Evolutionary conservation across 2,329 filamentous ascomycete species (phyloP).

Genomic region (Ustilaginoidea virens): DNA sequence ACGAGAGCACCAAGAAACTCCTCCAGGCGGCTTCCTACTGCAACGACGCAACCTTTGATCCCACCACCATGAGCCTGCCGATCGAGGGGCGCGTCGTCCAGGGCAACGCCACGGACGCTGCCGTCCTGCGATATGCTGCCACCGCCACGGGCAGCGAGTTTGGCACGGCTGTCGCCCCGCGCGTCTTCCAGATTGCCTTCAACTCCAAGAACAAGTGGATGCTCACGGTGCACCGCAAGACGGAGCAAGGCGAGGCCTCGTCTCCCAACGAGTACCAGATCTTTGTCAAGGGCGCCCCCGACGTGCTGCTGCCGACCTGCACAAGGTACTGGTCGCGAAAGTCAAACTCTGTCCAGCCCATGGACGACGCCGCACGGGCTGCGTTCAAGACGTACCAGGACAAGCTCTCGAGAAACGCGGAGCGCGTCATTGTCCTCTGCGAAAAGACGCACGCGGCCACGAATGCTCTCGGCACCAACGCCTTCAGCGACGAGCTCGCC

Average conservation of each 20-base stretch:
- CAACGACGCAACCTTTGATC: conserved; percentile 27
- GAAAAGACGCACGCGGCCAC: conserved; percentile 18
- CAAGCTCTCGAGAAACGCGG: conserved; percentile 23
- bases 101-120: conserved; percentile 28
- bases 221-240: conserved; percentile 21
- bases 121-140: conserved; percentile 24
- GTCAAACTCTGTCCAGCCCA: conserved; percentile 15
- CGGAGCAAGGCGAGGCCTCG: conserved; percentile 10
- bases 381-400: conserved; percentile 23
- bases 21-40: conserved; percentile 19
- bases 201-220: conserved; percentile 36
- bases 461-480: conserved; percentile 22
- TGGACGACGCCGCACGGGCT: conserved; percentile 17
- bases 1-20: conserved; percentile 9
- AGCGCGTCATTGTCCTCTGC: conserved; percentile 27
- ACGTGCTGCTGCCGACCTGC: conserved; percentile 27
- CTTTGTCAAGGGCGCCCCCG: conserved; percentile 37
- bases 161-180: conserved; percentile 7
- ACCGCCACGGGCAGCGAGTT: conserved; percentile 8
- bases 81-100: conserved; percentile 19
- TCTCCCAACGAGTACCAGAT: conserved; percentile 20
- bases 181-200: conserved; percentile 28
- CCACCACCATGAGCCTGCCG: conserved; percentile 18
- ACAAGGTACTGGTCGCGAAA: conserved; percentile 19
- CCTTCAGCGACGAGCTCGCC: conserved; percentile 33